A percentile compares a stretch with the other conserved stretches of the same genome.
These are phyloP conservation scores for Eucalyptus camaldulensis DNA, from an alignment of 345 rosid species.

Conservation along the genomic window DNA sequence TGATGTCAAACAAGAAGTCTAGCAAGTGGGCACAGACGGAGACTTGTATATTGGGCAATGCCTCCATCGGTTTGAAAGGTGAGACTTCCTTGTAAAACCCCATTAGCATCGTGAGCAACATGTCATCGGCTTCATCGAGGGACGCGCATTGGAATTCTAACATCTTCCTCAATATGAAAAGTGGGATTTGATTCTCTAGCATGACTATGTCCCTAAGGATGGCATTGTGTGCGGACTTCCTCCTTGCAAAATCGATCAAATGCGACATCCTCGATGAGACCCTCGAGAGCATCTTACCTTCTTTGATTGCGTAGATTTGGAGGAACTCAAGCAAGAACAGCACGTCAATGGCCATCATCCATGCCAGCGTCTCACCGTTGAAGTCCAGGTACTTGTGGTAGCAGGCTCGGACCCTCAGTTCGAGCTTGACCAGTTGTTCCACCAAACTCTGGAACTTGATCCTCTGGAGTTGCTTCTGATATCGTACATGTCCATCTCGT, in stretches of 20 bases:
- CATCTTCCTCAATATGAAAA: constrained; percentile 33
- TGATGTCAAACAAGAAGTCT: constrained; percentile 33
- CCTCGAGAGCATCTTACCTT: constrained; percentile 13
- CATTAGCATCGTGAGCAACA: constrained; percentile 13
- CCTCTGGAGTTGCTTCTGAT: constrained; percentile 10
- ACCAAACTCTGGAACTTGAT: constrained; percentile 33
- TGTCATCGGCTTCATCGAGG: constrained; percentile 15
- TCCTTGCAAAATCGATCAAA: constrained; percentile 15
- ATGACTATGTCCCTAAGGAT: constrained; percentile 55
- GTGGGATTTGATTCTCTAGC: constrained; percentile 72
- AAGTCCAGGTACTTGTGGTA: constrained; percentile 47
- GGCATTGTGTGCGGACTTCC: constrained; percentile 30
- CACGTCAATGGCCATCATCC: constrained; percentile 85
- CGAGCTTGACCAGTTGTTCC: constrained; percentile 23
- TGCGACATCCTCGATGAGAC: constrained; percentile 25
- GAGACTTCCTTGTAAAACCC: constrained; percentile 40
- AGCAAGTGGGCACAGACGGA: constrained; percentile 30
- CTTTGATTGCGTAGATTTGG: constrained; percentile 15
- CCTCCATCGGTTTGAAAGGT: constrained; percentile 24
- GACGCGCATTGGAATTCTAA: constrained; percentile 25
- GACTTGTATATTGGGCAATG: not conserved
- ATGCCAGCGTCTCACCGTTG: constrained; percentile 40
- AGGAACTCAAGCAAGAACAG: constrained; percentile 61
- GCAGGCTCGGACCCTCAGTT: constrained; percentile 29
- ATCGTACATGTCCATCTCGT: not conserved